phyloP scores from a whole-genome alignment of 768 basidiomycete species.

The Rhodotorula babjevae region DNA sequence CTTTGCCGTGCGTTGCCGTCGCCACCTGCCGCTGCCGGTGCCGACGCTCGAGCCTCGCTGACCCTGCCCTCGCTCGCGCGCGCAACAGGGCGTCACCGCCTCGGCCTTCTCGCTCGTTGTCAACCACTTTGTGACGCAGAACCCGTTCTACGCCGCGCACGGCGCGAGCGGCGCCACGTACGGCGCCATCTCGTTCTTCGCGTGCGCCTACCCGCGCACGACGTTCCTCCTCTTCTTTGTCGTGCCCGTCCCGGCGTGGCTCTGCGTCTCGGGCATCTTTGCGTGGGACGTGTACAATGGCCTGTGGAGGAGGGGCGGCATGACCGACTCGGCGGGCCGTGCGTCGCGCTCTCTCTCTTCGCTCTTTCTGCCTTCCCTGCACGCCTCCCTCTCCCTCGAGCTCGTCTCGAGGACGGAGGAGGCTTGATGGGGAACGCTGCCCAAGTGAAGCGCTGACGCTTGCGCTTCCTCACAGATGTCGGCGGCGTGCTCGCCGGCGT shows the following conservation, averaged over 20 bases:
- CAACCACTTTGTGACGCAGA: conserved; percentile 15
- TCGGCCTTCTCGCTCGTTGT: conserved; percentile 19
- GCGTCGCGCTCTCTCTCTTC: neutral
- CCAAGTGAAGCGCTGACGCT: neutral
- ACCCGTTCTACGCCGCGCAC: conserved; percentile 23
- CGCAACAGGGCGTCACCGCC: conserved; percentile 9
- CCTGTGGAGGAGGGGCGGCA: conserved; percentile 32
- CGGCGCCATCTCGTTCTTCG: conserved; percentile 65
- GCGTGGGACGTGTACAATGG: conserved; percentile 56
- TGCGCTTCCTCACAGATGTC: conserved; percentile 4
- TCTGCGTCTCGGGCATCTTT: conserved; percentile 62
- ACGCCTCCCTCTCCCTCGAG: too few species aligned
- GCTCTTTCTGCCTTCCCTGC: too few species aligned
- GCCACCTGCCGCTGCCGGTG: too few species aligned
- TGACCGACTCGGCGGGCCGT: conserved; percentile 32
- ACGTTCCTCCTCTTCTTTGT: conserved; percentile 66
- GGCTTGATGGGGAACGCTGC: too few species aligned
- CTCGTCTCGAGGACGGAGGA: too few species aligned
- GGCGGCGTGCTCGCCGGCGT: conserved; percentile 26
- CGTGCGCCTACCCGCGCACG: conserved; percentile 62
- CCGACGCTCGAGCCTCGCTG: neutral
- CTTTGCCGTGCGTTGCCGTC: conserved; percentile 51
- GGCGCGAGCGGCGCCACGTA: conserved; percentile 77
- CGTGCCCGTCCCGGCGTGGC: conserved; percentile 69
- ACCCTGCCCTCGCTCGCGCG: neutral